Percentiles rank a stretch among this genome's conserved stretches.
phyloP scores from a whole-genome alignment of 169 alveolate genomes.

The Plasmodium chabaudi region DNA sequence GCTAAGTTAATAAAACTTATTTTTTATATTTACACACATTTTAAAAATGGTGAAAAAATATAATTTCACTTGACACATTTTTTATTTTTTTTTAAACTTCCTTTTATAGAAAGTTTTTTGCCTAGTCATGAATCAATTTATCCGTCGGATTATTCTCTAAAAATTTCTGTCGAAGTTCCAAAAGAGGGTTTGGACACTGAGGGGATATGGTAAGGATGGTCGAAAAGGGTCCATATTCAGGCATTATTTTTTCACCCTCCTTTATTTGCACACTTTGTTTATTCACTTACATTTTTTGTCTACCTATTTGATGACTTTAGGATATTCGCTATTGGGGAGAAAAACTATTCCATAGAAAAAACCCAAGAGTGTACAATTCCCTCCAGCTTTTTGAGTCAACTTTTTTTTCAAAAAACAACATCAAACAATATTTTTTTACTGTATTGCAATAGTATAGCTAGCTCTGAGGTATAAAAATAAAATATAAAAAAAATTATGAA shows the following conservation, averaged over 20 bases:
- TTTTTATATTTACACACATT: too few relatives aligned
- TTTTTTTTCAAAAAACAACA: conserved; percentile 17
- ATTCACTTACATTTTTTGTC: too few relatives aligned
- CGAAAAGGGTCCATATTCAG: not conserved
- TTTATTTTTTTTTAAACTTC: too few relatives aligned
- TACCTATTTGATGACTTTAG: not conserved
- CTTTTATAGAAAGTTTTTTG: conserved; percentile 27
- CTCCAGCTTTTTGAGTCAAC: conserved; percentile 9
- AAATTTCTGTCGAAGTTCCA: conserved; percentile 37
- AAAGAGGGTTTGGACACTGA: conserved; percentile 30
- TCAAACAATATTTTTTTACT: conserved; percentile 17
- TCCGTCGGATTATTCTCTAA: conserved; percentile 38
- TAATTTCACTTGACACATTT: too few relatives aligned
- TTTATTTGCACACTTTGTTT: too few relatives aligned
- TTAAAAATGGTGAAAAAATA: too few relatives aligned
- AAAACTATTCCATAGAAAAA: conserved; percentile 2
- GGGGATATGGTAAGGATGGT: conserved; percentile 1
- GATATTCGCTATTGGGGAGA: conserved; percentile 46
- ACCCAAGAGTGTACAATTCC: conserved; percentile 39
- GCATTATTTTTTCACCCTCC: too few relatives aligned
- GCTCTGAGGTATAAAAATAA: conserved; percentile 35
- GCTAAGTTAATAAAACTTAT: conserved; percentile 10
- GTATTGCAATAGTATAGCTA: conserved; percentile 51
- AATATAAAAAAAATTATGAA: too few relatives aligned
- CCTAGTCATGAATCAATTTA: conserved; percentile 18